Evolutionary conservation across 441 rosid genomes (phyloP).

Genomic region (Pelargonium myrrhifolium): DNA sequence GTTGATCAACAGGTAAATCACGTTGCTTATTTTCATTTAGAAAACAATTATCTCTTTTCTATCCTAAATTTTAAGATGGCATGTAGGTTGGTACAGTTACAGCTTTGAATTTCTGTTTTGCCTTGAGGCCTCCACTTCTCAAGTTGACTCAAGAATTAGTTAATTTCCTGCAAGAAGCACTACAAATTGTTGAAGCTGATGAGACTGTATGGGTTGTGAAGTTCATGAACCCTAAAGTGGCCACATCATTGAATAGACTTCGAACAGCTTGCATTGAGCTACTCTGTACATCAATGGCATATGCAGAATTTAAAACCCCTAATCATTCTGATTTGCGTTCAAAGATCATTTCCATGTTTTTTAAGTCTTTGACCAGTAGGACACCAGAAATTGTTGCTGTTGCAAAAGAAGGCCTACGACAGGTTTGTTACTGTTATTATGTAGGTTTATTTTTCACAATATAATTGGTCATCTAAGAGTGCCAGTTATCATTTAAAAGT

Average conservation of each 20-base stretch:
- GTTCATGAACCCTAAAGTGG: constrained; percentile 78
- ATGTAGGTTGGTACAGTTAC: constrained; percentile 91
- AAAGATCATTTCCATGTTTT: constrained; percentile 96
- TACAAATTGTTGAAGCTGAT: constrained; percentile 98
- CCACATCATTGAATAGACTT: constrained; percentile 73
- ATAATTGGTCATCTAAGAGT: neutral
- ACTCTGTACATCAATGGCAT: constrained; percentile 93
- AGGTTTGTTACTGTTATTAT: constrained; percentile 45
- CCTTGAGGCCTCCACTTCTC: constrained; percentile 95
- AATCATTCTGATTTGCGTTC: constrained; percentile 81
- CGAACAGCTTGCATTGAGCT: constrained; percentile 95
- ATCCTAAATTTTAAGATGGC: constrained; percentile 27
- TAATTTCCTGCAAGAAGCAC: constrained; percentile 89
- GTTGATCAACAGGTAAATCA: constrained; percentile 87
- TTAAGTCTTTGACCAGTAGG: constrained; percentile 86
- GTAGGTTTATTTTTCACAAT: neutral
- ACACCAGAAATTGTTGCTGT: constrained; percentile 95
- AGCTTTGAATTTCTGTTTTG: constrained; percentile 90
- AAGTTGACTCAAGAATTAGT: constrained; percentile 90
- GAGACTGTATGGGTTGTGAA: constrained; percentile 87
- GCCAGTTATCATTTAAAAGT: neutral
- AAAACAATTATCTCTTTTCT: constrained; percentile 10
- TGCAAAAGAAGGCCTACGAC: constrained; percentile 95
- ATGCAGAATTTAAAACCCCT: constrained; percentile 88
- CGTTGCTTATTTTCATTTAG: constrained; percentile 20